Conservation (phyloP, 352 stramenopile species). For the Phytophthora aleatoria region DNA sequence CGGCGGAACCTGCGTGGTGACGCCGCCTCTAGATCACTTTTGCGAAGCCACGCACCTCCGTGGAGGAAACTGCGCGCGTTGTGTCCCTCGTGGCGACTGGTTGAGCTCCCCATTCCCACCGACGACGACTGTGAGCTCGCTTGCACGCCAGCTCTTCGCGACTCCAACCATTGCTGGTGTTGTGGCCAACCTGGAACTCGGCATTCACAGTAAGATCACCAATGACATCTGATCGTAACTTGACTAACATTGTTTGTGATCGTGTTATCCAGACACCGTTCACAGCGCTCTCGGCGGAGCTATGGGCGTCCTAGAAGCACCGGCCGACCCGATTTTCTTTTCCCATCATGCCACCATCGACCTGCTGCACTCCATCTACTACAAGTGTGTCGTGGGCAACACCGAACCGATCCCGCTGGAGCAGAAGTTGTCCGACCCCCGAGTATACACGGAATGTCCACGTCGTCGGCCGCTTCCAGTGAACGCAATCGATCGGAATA, state of each 20-base stretch:
- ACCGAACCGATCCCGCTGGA: constrained; percentile 50
- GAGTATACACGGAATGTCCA: constrained; percentile 60
- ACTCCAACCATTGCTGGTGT: constrained; percentile 68
- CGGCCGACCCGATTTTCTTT: constrained; percentile 87
- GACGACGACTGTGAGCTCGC: constrained; percentile 75
- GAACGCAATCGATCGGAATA: constrained; percentile 46
- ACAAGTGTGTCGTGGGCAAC: constrained; percentile 82
- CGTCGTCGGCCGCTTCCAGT: constrained; percentile 43
- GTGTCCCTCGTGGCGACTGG: constrained; percentile 79
- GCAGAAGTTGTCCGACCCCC: constrained; percentile 63
- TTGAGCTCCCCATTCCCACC: constrained; percentile 50
- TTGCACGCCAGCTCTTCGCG: constrained; percentile 75
- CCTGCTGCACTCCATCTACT: constrained; percentile 84
- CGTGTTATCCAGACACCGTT: constrained; percentile 63
- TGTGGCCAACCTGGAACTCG: constrained; percentile 71
- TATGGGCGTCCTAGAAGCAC: constrained; percentile 78
- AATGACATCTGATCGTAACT: background rate
- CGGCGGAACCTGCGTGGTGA: constrained; percentile 55
- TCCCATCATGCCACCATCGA: constrained; percentile 87
- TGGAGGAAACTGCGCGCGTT: constrained; percentile 49
- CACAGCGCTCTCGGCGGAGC: constrained; percentile 71
- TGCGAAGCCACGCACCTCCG: constrained; percentile 66
- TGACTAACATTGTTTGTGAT: constrained; percentile 15
- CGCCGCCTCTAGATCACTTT: constrained; percentile 67
- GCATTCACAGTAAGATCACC: constrained; percentile 70